A percentile compares a stretch with the other conserved stretches of the same genome.
Evolutionary conservation across 2,329 filamentous ascomycete species (phyloP).

Genomic region (Xylariaceae sp.): DNA sequence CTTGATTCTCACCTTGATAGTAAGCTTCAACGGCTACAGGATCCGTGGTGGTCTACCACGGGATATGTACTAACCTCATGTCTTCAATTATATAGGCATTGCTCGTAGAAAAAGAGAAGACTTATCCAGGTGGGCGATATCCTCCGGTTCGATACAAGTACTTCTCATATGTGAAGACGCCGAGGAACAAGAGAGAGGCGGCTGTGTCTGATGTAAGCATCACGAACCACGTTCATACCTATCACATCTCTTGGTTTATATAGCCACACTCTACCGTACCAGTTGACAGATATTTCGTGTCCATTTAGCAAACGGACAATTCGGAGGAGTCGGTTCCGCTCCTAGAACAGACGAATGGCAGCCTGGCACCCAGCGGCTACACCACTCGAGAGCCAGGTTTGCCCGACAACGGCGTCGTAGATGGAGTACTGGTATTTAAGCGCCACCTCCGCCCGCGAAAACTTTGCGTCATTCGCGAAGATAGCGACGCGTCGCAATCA

Average conservation of each 20-base stretch:
- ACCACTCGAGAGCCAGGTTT: not conserved
- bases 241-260: not conserved
- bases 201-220: constrained; percentile 3
- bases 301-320: not conserved
- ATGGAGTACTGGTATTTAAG: constrained; percentile 2
- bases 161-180: constrained; percentile 9
- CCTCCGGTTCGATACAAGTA: constrained; percentile 12
- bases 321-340: not conserved
- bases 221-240: not conserved
- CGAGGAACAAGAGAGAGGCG: constrained; percentile 4
- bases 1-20: constrained; percentile 8
- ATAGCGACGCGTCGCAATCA: not conserved
- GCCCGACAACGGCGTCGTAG: not conserved
- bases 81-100: not conserved
- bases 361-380: not conserved
- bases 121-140: constrained; percentile 2
- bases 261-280: not conserved
- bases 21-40: not conserved
- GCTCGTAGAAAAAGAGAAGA: constrained; percentile 4
- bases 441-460: constrained; percentile 10
- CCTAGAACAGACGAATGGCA: not conserved
- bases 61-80: not conserved
- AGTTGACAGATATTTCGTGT: not conserved
- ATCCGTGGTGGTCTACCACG: not conserved
- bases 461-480: constrained; percentile 8